These are phyloP conservation scores for Eleusine coracana DNA, from an alignment of 176 grass and related monocot genomes.

Conservation along the genomic window DNA sequence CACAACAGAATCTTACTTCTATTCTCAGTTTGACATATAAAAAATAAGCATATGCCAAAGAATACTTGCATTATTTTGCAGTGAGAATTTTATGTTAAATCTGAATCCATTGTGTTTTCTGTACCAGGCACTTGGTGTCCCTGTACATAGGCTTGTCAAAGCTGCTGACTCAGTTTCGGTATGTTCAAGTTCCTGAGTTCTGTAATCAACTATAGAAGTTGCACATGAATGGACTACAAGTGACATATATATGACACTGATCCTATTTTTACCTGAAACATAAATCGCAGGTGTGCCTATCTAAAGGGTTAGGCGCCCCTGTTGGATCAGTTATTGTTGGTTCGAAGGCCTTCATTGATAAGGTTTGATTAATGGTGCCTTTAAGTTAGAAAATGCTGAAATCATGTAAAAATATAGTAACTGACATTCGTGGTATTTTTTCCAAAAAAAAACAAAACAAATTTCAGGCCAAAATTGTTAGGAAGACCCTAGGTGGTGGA, in stretches of 20 bases:
- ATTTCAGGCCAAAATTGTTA: conserved; percentile 81
- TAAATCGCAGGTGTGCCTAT: conserved; percentile 76
- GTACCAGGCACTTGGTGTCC: conserved; percentile 74
- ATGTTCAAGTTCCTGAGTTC: conserved; percentile 1
- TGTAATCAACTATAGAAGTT: not conserved
- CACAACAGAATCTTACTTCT: not conserved
- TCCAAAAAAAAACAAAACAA: not conserved
- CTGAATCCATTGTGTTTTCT: not conserved
- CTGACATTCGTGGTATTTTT: not conserved
- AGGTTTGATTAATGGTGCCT: not conserved
- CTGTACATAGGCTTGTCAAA: conserved; percentile 80
- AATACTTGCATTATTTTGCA: no score
- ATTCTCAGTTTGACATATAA: no score
- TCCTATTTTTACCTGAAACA: conserved; percentile 6
- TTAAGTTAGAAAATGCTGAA: not conserved
- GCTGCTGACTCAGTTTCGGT: conserved; percentile 94
- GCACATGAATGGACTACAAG: not conserved
- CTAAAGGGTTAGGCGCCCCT: conserved; percentile 93
- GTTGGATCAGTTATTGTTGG: conserved; percentile 90
- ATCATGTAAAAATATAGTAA: not conserved
- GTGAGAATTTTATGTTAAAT: not conserved
- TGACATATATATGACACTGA: conserved; percentile 1
- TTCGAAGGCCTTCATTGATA: conserved; percentile 64
- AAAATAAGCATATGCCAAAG: not conserved
- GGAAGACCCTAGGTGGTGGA: conserved; percentile 95